Conservation (phyloP, 1,284 basidiomycete genomes). For the Athelia psychrophila region DNA sequence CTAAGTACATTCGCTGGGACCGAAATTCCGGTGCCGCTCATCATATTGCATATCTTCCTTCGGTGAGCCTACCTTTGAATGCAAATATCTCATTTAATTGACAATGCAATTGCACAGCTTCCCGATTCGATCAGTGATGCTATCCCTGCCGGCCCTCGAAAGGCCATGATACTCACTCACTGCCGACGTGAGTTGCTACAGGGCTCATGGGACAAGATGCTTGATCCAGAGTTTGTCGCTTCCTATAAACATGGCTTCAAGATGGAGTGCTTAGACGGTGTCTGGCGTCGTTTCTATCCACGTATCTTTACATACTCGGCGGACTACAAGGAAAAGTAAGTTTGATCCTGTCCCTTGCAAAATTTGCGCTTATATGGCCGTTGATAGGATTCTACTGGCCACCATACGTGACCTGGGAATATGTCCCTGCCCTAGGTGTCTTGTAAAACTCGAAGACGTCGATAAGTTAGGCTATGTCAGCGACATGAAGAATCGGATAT, state of each 20-base stretch:
- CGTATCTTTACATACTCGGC: slow-evolving; percentile 16
- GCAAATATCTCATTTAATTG: background rate
- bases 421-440: slow-evolving; percentile 17
- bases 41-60: slow-evolving; percentile 31
- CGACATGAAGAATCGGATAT: background rate
- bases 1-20: slow-evolving; percentile 27
- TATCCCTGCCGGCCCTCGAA: background rate
- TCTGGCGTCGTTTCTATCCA: slow-evolving; percentile 13
- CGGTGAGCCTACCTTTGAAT: slow-evolving; percentile 21
- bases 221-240: slow-evolving; percentile 16
- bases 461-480: slow-evolving; percentile 2
- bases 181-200: slow-evolving; percentile 21
- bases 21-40: slow-evolving; percentile 24
- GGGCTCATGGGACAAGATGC: slow-evolving; percentile 11
- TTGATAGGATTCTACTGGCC: slow-evolving; percentile 8
- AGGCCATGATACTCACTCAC: slow-evolving; percentile 12
- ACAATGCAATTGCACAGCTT: background rate
- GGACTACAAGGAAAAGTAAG: slow-evolving; percentile 15
- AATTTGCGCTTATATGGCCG: background rate
- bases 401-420: slow-evolving; percentile 10
- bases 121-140: background rate
- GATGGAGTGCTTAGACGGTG: slow-evolving; percentile 13
- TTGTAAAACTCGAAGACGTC: slow-evolving; percentile 8
- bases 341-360: background rate
- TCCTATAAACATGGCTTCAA: slow-evolving; percentile 17